Evolutionary conservation across 495 filamentous ascomycete genomes (phyloP), one percentile per base, ranked within the genome.

Genomic region (Amphirosellinia nigrospora): DNA sequence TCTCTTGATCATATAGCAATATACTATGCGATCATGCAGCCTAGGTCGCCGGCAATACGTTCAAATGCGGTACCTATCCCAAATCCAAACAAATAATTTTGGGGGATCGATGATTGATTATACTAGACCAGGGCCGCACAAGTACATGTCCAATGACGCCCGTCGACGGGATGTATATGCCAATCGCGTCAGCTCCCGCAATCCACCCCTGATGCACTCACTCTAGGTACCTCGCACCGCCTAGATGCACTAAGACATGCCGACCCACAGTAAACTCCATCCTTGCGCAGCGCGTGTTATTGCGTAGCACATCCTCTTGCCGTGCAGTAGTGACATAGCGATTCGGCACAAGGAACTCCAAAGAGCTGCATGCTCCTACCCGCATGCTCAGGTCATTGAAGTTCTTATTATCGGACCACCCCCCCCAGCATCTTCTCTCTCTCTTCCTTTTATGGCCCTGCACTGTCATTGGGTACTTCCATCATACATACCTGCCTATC

Each of bases 141-240:
- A n/a, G n/a, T n/a, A n/a, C n/a, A n/a, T n/a, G n/a, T 56, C 55
- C 30, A 58, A 58, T 58, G 32, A 74, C 69, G 72, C 64, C 63
- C 68, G 52, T 23, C 38, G 68, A 21, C 46, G 50, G 75, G 70
- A 45, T 30, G 41, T 13, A 4, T 23, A 21, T 0, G 11, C 75
- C 71, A 75, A 72, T 77, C 55, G 75, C 75, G 73, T 70, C 21
- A 53, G 69, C 64, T 75, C 56, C 74, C 74, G 74, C 46, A 13
- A 58, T 43, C 66, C 72, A 70, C 69, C 32, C 32, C 50, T 56
- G 64, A 53, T 45, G 55, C 55, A 21, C 55, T 58, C 55, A 36
- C 34, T 36, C 3, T 36, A 58, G 28, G 45, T 36, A 4, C 48
- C 46, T 66, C n/a, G 21, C 34, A 26, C 46, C 6, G 50, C 26